A percentile compares a stretch with the other conserved stretches of the same genome.
Conservation (phyloP, 2,329 filamentous ascomycete species). For the Fusarium nodosum region DNA sequence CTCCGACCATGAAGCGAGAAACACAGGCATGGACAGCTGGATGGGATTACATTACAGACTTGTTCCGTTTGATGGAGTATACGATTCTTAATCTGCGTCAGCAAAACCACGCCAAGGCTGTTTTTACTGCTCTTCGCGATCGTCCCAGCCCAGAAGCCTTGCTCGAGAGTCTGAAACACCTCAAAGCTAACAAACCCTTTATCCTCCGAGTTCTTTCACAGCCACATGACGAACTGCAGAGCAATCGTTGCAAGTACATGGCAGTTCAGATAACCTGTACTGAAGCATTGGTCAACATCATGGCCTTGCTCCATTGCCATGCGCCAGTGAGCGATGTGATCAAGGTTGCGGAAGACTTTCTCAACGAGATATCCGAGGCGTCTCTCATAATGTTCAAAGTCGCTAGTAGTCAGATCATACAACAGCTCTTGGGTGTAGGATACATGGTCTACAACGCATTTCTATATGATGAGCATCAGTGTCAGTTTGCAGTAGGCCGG, state of each 20-base stretch:
- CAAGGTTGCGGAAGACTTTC: slow-evolving; percentile 5
- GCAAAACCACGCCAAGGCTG: background rate
- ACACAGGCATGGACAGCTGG: slow-evolving; percentile 7
- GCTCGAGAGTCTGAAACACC: background rate
- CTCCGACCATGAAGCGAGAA: slow-evolving; percentile 5
- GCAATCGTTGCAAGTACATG: slow-evolving; percentile 6
- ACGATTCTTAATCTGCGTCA: background rate
- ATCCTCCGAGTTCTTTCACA: background rate
- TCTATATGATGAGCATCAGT: slow-evolving; percentile 9
- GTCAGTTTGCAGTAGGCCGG: background rate
- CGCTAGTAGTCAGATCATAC: slow-evolving; percentile 1
- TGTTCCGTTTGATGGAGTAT: slow-evolving; percentile 11
- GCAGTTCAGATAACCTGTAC: slow-evolving; percentile 6
- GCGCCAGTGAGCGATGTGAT: slow-evolving; percentile 8
- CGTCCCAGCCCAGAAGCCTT: background rate
- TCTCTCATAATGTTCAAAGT: slow-evolving; percentile 15
- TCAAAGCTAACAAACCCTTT: background rate
- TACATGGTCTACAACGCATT: slow-evolving; percentile 17
- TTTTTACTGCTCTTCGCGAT: background rate
- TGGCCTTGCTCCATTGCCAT: slow-evolving; percentile 6
- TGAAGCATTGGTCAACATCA: slow-evolving; percentile 2
- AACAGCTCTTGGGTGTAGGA: background rate
- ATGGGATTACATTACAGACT: slow-evolving; percentile 11
- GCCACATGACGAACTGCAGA: background rate
- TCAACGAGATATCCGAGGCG: background rate